Evolutionary conservation across 177 flowering plant species (phyloP).

Genomic region (Vitis hybrid): DNA sequence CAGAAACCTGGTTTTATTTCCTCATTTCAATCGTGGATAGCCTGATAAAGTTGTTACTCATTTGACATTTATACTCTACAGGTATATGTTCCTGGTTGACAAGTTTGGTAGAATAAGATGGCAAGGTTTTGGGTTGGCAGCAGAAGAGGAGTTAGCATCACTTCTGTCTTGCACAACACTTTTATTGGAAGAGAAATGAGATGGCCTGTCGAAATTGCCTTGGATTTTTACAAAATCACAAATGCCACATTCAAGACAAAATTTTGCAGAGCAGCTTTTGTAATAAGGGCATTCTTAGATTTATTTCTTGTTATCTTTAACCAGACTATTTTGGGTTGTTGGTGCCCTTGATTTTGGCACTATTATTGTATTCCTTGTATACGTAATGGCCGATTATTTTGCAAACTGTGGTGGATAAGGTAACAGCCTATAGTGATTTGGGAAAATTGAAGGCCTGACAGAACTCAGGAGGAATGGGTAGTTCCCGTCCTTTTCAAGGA

Average conservation of each 20-base stretch:
- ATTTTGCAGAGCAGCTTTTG: background rate
- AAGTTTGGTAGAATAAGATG: constrained; percentile 89
- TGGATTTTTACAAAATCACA: no score
- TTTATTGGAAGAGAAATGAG: constrained; percentile 66
- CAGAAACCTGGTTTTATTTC: background rate
- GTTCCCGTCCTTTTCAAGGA: no score
- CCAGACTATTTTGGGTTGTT: no score
- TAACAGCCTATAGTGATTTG: no score
- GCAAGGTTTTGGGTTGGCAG: constrained; percentile 89
- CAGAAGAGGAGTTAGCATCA: constrained; percentile 70
- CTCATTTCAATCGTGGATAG: background rate
- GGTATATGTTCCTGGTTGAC: constrained; percentile 85
- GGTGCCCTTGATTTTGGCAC: no score
- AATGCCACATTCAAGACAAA: background rate
- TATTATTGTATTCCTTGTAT: no score
- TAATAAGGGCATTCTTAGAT: background rate
- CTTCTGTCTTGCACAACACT: constrained; percentile 72
- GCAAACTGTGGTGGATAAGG: no score
- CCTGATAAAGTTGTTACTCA: background rate
- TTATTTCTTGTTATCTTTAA: no score
- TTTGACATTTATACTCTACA: constrained; percentile 24
- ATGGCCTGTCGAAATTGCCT: no score
- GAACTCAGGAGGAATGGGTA: no score
- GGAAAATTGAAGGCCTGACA: no score
- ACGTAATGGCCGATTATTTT: no score